Evolutionary conservation across 2,329 filamentous ascomycete genomes (phyloP).

Genomic region (Colletotrichum aenigma): DNA sequence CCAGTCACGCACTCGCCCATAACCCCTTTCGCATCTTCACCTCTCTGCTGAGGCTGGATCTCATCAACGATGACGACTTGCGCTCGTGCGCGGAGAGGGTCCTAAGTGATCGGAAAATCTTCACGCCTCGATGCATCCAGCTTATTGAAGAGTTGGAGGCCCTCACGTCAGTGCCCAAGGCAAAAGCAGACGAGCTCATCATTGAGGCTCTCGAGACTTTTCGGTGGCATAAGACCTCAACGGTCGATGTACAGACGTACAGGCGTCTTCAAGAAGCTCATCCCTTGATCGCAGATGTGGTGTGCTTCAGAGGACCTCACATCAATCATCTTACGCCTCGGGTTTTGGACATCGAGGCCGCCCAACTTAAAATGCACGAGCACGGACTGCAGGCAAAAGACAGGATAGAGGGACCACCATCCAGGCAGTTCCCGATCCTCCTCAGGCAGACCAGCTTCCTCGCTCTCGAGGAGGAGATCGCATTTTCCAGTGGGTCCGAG

Average conservation of each 20-base stretch:
- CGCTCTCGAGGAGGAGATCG: constrained; percentile 51
- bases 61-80: constrained; percentile 35
- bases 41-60: constrained; percentile 40
- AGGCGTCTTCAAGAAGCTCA: constrained; percentile 42
- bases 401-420: constrained; percentile 54
- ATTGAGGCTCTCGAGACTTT: constrained; percentile 49
- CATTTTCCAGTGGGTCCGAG: constrained; percentile 34
- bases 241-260: constrained; percentile 44
- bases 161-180: not conserved
- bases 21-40: constrained; percentile 49
- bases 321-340: constrained; percentile 59
- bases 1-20: constrained; percentile 31
- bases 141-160: constrained; percentile 31
- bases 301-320: constrained; percentile 43
- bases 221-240: constrained; percentile 47
- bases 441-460: constrained; percentile 58
- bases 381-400: constrained; percentile 48
- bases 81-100: constrained; percentile 33
- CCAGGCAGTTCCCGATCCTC: constrained; percentile 46
- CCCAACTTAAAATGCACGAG: constrained; percentile 44
- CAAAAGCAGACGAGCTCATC: constrained; percentile 40
- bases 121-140: constrained; percentile 37
- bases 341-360: constrained; percentile 50
- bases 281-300: constrained; percentile 52
- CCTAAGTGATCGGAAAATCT: constrained; percentile 42